These are phyloP conservation scores for Paramecium octaurelia DNA, from an alignment of 73 alveolate species.

Conservation along the genomic window DNA sequence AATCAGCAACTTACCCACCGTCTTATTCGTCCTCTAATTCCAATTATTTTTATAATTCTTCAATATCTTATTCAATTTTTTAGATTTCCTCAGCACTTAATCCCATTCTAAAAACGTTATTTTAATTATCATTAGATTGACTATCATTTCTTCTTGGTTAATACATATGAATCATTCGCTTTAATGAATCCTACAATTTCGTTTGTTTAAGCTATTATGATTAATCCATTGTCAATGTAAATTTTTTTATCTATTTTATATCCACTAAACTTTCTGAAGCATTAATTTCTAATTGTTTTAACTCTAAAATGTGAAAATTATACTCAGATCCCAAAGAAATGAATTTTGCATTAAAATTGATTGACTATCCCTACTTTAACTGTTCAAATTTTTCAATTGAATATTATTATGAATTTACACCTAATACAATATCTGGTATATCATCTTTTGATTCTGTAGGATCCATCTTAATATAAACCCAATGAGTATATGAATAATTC, in stretches of 20 bases:
- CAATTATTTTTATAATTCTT: background rate
- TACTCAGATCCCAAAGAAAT: constrained; percentile 5
- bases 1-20: background rate
- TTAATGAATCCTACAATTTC: background rate
- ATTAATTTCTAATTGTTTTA: background rate
- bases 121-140: background rate
- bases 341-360: constrained; percentile 17
- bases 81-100: background rate
- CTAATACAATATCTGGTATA: background rate
- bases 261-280: background rate
- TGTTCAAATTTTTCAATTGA: background rate
- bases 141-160: background rate
- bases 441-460: background rate
- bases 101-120: background rate
- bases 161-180: background rate
- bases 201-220: background rate
- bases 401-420: background rate
- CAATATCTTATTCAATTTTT: background rate
- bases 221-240: background rate
- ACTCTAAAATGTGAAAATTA: background rate
- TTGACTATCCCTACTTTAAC: background rate
- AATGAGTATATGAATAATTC: background rate
- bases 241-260: background rate
- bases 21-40: background rate
- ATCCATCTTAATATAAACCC: background rate